Evolutionary conservation across 495 filamentous ascomycete genomes (phyloP).

Genomic region (Aspergillus conjunctus): DNA sequence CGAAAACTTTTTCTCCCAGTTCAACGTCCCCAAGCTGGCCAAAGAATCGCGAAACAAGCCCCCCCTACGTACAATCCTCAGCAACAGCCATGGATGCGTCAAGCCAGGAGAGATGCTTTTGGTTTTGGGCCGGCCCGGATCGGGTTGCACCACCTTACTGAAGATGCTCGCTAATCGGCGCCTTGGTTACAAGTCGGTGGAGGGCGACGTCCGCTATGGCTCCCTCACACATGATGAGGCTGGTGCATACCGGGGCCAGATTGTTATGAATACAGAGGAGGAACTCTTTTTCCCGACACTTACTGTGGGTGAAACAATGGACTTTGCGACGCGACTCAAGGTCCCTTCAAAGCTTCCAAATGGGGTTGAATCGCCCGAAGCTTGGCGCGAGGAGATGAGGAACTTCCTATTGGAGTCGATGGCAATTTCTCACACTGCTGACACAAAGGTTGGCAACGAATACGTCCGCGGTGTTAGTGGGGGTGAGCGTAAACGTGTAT

Average conservation of each 20-base stretch:
- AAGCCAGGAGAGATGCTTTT: constrained; percentile 55
- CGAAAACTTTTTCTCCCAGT: constrained; percentile 56
- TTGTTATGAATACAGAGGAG: constrained; percentile 71
- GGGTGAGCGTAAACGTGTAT: constrained; percentile 77
- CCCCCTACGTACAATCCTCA: constrained; percentile 40
- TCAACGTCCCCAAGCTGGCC: constrained; percentile 52
- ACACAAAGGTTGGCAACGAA: constrained; percentile 79
- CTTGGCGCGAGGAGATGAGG: constrained; percentile 53
- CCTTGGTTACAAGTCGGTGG: constrained; percentile 56
- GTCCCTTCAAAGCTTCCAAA: constrained; percentile 40
- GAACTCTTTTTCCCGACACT: constrained; percentile 71
- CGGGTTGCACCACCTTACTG: constrained; percentile 52
- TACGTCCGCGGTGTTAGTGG: constrained; percentile 82
- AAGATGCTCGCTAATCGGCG: constrained; percentile 68
- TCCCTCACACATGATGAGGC: constrained; percentile 46
- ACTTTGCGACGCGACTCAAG: constrained; percentile 59
- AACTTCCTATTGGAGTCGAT: constrained; percentile 70
- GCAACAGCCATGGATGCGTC: constrained; percentile 52
- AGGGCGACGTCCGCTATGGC: constrained; percentile 28
- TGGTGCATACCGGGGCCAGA: constrained; percentile 66
- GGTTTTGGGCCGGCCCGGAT: constrained; percentile 49
- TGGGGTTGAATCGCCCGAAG: constrained; percentile 49
- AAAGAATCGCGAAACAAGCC: constrained; percentile 41
- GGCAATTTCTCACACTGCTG: constrained; percentile 76
- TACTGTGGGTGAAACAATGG: constrained; percentile 71